Conservation (phyloP, 306 rosid species). For the Spatholobus suberectus region DNA sequence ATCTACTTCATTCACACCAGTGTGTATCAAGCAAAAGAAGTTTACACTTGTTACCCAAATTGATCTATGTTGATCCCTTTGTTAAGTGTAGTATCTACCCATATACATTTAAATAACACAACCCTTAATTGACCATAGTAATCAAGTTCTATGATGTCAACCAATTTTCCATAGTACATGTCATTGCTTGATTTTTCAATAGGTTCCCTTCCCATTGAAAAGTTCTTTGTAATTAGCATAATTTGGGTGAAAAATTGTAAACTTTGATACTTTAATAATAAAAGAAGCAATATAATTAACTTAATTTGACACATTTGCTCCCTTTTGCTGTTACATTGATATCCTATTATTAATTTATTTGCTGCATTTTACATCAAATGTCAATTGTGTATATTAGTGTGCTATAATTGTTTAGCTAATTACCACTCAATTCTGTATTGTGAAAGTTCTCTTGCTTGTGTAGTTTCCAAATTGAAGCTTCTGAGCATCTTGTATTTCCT, state of each 20-base stretch:
- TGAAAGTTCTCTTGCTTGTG: background rate
- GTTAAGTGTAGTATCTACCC: no score
- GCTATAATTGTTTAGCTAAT: slow-evolving; percentile 14
- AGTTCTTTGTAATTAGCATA: background rate
- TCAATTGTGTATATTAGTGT: slow-evolving; percentile 9
- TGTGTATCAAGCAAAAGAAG: no score
- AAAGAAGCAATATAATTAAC: slow-evolving; percentile 28
- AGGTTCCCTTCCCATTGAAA: background rate
- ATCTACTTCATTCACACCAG: no score
- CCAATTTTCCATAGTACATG: background rate
- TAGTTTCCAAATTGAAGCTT: slow-evolving; percentile 24
- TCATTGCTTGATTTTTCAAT: background rate
- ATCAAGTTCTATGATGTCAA: background rate
- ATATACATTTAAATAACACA: no score
- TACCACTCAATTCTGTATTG: slow-evolving; percentile 23
- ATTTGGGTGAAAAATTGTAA: slow-evolving; percentile 15
- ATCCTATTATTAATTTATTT: background rate
- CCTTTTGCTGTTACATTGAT: background rate
- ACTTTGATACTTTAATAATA: slow-evolving; percentile 1
- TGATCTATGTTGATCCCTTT: no score
- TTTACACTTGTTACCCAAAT: no score
- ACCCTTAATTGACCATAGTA: no score
- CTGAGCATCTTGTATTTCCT: slow-evolving; percentile 18
- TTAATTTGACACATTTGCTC: background rate
- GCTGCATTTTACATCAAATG: slow-evolving; percentile 10